These are phyloP conservation scores for Suillus paluster DNA, from an alignment of 768 basidiomycete species.

Conservation along the genomic window DNA sequence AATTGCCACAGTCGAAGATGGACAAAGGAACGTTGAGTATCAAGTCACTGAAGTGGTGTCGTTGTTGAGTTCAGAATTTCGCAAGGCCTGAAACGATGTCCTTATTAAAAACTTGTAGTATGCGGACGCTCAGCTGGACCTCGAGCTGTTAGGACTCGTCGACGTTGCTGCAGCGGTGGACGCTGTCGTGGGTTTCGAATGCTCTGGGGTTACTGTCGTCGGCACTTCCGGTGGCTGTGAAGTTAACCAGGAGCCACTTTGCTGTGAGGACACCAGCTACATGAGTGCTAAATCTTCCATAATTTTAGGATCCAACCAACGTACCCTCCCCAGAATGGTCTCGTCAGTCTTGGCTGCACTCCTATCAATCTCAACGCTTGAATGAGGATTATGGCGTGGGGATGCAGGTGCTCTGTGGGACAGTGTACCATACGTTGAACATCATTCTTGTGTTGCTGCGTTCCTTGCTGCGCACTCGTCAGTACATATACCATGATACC, in stretches of 20 bases:
- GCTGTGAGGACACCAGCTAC: slow-evolving; percentile 5
- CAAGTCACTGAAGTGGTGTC: too few relatives aligned
- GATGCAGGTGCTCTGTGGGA: neutral
- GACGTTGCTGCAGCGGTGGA: neutral
- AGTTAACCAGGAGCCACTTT: slow-evolving; percentile 4
- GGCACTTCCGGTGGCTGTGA: neutral
- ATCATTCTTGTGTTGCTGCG: neutral
- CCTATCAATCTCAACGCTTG: neutral
- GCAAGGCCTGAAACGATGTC: too few relatives aligned
- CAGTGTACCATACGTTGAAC: neutral
- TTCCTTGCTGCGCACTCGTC: neutral
- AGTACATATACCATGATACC: neutral
- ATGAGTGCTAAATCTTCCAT: neutral
- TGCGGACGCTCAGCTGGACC: too few relatives aligned
- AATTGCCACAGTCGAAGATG: too few relatives aligned
- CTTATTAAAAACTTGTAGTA: too few relatives aligned
- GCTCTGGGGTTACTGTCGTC: slow-evolving; percentile 1
- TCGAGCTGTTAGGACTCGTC: too few relatives aligned
- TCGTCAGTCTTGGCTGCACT: neutral
- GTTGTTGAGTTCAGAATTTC: too few relatives aligned
- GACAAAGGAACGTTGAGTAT: too few relatives aligned
- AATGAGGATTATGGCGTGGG: neutral
- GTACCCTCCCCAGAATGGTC: neutral
- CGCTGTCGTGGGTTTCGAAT: neutral
- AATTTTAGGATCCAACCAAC: neutral